phyloP scores from a whole-genome alignment of 2,329 filamentous ascomycete genomes.

The Colletotrichum sp. region DNA sequence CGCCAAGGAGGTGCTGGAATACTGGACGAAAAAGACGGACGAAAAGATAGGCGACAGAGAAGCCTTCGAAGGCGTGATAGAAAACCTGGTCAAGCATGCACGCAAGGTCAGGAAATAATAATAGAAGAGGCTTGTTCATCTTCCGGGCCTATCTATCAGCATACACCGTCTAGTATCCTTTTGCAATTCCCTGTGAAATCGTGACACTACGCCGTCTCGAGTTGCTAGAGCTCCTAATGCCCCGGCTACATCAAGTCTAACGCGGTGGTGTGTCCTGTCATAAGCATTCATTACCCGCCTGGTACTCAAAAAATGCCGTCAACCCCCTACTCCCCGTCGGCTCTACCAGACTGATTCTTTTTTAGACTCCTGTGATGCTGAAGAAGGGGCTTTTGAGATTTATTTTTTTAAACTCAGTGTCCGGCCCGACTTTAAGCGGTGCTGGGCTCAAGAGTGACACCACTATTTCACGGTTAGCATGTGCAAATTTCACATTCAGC shows the following conservation, averaged over 20 bases:
- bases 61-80: conserved; percentile 94
- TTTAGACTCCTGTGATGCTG: conserved; percentile 20
- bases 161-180: conserved; percentile 10
- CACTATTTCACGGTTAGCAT: conserved; percentile 41
- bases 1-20: conserved; percentile 80
- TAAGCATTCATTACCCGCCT: conserved; percentile 20
- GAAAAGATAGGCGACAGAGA: conserved; percentile 90
- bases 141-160: conserved; percentile 19
- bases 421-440: conserved; percentile 38
- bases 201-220: conserved; percentile 1
- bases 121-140: conserved; percentile 11
- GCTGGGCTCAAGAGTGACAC: conserved; percentile 59
- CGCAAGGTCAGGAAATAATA: conserved; percentile 78
- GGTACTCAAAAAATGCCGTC: conserved; percentile 13
- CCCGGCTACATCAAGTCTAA: conserved; percentile 4
- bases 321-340: neutral
- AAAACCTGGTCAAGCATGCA: conserved; percentile 92
- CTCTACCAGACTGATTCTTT: conserved; percentile 15
- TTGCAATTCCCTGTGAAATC: conserved; percentile 1
- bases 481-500: neutral
- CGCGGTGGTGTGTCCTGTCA: conserved; percentile 6
- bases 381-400: conserved; percentile 15
- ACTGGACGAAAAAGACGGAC: conserved; percentile 86
- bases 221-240: neutral
- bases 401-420: neutral